phyloP scores from a whole-genome alignment of 495 filamentous ascomycete genomes.

The Cryomyces minteri region DNA sequence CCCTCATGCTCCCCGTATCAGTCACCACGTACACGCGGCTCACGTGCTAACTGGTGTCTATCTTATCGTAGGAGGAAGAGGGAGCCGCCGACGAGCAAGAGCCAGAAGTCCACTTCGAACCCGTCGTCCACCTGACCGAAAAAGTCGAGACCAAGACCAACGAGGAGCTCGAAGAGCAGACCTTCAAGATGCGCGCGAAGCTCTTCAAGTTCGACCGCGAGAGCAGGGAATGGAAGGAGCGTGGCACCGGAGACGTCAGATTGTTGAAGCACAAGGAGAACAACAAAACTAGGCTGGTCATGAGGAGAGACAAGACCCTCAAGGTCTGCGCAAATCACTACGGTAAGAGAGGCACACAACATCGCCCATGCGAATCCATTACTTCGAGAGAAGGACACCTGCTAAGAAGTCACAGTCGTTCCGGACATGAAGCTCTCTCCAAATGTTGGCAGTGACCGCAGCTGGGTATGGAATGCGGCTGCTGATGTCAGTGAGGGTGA shows the following conservation, averaged over 20 bases:
- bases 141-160: constrained; percentile 95
- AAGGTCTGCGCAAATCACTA: constrained; percentile 99
- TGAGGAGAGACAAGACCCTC: constrained; percentile 97
- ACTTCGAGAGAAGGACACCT: too few species aligned
- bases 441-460: constrained; percentile 93
- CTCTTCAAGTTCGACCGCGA: constrained; percentile 95
- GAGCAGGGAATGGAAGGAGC: constrained; percentile 93
- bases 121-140: constrained; percentile 84
- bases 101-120: constrained; percentile 91
- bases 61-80: constrained; percentile 27
- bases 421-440: constrained; percentile 97
- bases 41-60: neutral
- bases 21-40: neutral
- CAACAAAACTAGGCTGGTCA: constrained; percentile 91
- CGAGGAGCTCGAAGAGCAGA: constrained; percentile 93
- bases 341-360: too few species aligned
- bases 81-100: constrained; percentile 46
- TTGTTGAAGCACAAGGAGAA: constrained; percentile 98
- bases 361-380: neutral
- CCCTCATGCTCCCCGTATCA: neutral
- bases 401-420: constrained; percentile 42
- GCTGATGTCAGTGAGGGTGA: constrained; percentile 98
- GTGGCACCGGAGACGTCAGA: constrained; percentile 89
- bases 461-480: constrained; percentile 98
- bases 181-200: constrained; percentile 99